Conservation (phyloP, 805 yeast genomes). For the Metschnikowia borealis region DNA sequence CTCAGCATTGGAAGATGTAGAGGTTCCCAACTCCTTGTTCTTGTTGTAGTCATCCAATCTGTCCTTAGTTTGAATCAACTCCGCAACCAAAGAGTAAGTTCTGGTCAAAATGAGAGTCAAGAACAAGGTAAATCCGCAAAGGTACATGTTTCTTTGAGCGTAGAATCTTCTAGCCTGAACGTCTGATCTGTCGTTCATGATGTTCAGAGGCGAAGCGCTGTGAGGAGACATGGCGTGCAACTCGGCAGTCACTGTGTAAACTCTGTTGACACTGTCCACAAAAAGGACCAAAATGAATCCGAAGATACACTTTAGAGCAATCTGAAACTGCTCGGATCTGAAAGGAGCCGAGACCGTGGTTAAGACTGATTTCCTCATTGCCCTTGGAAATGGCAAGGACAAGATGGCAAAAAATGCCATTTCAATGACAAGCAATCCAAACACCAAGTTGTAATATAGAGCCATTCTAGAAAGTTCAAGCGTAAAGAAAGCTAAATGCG, state of each 20-base stretch:
- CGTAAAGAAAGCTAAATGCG: neutral
- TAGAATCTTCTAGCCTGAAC: slow-evolving; percentile 88
- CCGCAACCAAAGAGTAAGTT: slow-evolving; percentile 77
- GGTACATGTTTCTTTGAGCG: slow-evolving; percentile 93
- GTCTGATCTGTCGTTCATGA: slow-evolving; percentile 66
- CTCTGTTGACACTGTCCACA: slow-evolving; percentile 84
- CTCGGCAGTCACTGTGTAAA: slow-evolving; percentile 64
- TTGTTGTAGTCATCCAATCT: slow-evolving; percentile 40
- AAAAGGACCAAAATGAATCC: slow-evolving; percentile 82
- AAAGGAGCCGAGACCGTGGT: slow-evolving; percentile 63
- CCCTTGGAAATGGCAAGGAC: slow-evolving; percentile 82
- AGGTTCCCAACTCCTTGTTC: slow-evolving; percentile 18
- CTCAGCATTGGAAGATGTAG: slow-evolving; percentile 26
- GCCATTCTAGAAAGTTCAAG: slow-evolving; percentile 28
- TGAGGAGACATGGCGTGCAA: slow-evolving; percentile 35
- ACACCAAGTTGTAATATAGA: slow-evolving; percentile 50
- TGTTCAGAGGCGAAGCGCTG: slow-evolving; percentile 13
- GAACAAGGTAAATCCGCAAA: slow-evolving; percentile 93
- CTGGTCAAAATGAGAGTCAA: slow-evolving; percentile 80
- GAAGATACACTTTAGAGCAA: slow-evolving; percentile 74
- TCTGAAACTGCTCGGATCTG: slow-evolving; percentile 64
- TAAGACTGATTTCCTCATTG: slow-evolving; percentile 64
- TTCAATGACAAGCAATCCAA: slow-evolving; percentile 72
- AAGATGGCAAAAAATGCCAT: slow-evolving; percentile 73
- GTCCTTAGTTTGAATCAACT: slow-evolving; percentile 63